Conservation (phyloP, 1,284 basidiomycete species). For the Cryptococcus sp. region DNA sequence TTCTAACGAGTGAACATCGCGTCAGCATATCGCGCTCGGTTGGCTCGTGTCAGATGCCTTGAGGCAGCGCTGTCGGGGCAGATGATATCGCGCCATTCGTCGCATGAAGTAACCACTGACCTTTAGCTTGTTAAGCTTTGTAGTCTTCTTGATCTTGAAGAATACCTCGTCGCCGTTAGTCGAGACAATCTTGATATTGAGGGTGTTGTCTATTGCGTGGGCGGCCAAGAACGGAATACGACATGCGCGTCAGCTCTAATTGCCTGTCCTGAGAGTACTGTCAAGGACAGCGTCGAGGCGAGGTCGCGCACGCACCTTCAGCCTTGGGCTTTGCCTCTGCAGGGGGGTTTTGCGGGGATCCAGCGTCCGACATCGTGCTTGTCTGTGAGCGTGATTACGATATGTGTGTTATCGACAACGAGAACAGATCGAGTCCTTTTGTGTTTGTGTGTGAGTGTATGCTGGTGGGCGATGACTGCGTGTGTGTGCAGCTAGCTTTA, state of each 20-base stretch:
- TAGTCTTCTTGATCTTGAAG: conserved; percentile 97
- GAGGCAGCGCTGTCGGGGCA: neutral
- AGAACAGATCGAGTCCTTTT: neutral
- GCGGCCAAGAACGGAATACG: neutral
- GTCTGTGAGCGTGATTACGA: neutral
- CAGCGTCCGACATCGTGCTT: conserved; percentile 66
- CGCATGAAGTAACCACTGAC: conserved; percentile 23
- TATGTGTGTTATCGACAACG: neutral
- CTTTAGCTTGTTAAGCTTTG: conserved; percentile 84
- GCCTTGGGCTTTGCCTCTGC: conserved; percentile 61
- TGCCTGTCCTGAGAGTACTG: too few species aligned
- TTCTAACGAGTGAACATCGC: conserved; percentile 57
- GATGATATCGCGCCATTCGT: neutral
- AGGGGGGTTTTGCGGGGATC: conserved; percentile 53
- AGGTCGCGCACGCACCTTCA: conserved; percentile 47
- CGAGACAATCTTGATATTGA: conserved; percentile 82
- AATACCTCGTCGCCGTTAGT: conserved; percentile 86
- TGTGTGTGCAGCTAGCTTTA: too few species aligned
- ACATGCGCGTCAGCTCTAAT: neutral
- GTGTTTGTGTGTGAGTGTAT: neutral
- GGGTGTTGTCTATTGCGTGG: conserved; percentile 61
- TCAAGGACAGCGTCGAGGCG: too few species aligned
- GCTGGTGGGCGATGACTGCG: too few species aligned
- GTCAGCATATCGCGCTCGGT: neutral
- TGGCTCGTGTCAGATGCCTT: neutral